Percentiles rank a stretch among this genome's conserved stretches.
These are phyloP conservation scores for Parmelia sp. DNA, from an alignment of 495 filamentous ascomycete species.

Conservation along the genomic window DNA sequence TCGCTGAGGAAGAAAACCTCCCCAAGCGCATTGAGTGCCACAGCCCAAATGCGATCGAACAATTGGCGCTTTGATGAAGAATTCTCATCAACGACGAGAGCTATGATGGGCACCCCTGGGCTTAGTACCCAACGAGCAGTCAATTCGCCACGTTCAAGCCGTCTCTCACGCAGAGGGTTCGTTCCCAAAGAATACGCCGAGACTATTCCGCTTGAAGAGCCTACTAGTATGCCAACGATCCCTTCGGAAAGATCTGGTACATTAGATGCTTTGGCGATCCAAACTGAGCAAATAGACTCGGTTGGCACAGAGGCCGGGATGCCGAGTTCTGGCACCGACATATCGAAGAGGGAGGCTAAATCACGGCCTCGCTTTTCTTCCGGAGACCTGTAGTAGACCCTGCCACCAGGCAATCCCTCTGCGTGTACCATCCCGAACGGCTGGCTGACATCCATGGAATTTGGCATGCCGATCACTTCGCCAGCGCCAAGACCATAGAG, in stretches of 20 bases:
- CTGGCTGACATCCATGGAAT: constrained; percentile 84
- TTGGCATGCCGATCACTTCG: constrained; percentile 66
- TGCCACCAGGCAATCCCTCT: constrained; percentile 76
- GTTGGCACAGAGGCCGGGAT: constrained; percentile 62
- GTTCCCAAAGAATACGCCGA: constrained; percentile 72
- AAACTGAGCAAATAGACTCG: constrained; percentile 68
- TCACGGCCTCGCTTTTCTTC: constrained; percentile 78
- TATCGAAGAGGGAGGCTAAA: constrained; percentile 47
- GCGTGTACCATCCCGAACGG: constrained; percentile 76
- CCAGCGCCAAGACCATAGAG: constrained; percentile 74
- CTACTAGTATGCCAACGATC: constrained; percentile 72
- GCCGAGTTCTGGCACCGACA: constrained; percentile 50
- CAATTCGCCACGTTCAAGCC: constrained; percentile 64
- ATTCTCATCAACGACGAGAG: constrained; percentile 75
- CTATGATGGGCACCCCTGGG: constrained; percentile 87
- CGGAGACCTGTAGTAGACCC: constrained; percentile 63
- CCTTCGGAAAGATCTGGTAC: constrained; percentile 69
- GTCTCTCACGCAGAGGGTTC: constrained; percentile 57
- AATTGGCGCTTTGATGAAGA: constrained; percentile 62
- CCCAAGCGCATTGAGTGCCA: constrained; percentile 82
- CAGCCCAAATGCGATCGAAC: constrained; percentile 72
- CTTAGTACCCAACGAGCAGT: constrained; percentile 83
- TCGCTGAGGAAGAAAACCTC: constrained; percentile 81
- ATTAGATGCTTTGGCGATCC: constrained; percentile 79
- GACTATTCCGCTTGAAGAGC: constrained; percentile 81